Base-by-base conservation (phyloP, 169 alveolate genomes). In the Cyclospora cayetanensis region DNA sequence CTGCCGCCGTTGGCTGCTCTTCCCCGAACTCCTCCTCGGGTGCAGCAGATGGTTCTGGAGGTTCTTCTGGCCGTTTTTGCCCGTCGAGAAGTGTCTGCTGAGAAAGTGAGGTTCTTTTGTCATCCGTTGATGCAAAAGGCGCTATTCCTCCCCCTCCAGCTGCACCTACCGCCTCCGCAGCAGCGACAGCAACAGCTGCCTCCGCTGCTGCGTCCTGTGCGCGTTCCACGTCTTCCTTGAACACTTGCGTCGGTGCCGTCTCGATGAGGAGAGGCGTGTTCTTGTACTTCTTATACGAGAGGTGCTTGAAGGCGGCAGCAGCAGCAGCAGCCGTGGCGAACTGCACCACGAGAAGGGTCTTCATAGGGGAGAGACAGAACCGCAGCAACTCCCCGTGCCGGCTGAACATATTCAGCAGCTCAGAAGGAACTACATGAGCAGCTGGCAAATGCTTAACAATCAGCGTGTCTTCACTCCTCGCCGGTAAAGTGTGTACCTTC, bases 201-300 rank as follows among this genome's bases (percentile, higher is more conserved):
- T 11, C 87, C 29, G 20, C 52, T 12, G 27, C 55, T 20, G 85
- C 82, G 2, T 65, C 41, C 25, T 34, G 12, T 25, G 20, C 4
- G 39, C 63, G 22, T 66, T 86, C 86, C 27, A 31, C 85, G 37
- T 50, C 34, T 35, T 66, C 76, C 18, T 72, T 90, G 88, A 94
- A 95, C 29, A 95, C 66, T 34, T 91, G 84, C 34, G 92, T 55
- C 1, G 99, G 99, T n/a, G 99, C 99, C 97, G 98, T 97, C 88
- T 97, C 99, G 12, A 98, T 92, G 92, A 96, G 97, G 25, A 98
- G 80, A 2, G 99, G 99, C 43, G 96, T 95, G 84, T 95, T 92
- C 60, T 95, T 95, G 92, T 95, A 96, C 82, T 97, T 91, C 43
- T 92, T 94, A 92, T 97, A 98, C 22, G 99, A 96, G 37, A 97